Conservation (phyloP, 2,329 filamentous ascomycete species). For the Alternaria metachromatica region DNA sequence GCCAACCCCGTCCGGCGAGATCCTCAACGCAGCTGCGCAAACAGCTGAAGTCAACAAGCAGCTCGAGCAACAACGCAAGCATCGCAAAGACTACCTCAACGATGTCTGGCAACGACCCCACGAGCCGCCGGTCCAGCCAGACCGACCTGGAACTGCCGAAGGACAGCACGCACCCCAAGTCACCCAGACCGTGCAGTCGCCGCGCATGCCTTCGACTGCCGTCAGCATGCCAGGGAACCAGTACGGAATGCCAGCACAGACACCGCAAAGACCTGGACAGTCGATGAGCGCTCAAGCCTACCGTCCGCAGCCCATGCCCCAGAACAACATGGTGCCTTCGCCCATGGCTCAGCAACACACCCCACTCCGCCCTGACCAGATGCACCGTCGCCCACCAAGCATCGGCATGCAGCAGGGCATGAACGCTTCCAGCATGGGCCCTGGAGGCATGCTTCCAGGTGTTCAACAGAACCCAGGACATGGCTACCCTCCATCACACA, state of each 20-base stretch:
- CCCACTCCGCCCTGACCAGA: slow-evolving; percentile 64
- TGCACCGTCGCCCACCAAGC: slow-evolving; percentile 71
- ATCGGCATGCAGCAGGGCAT: slow-evolving; percentile 34
- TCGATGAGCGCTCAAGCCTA: slow-evolving; percentile 71
- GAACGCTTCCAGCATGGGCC: slow-evolving; percentile 43
- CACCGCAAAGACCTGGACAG: slow-evolving; percentile 63
- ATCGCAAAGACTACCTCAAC: slow-evolving; percentile 80
- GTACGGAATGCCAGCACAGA: slow-evolving; percentile 65
- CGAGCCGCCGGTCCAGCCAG: slow-evolving; percentile 70
- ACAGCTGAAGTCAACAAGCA: slow-evolving; percentile 90
- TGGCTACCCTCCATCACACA: slow-evolving; percentile 54
- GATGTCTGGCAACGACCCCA: slow-evolving; percentile 83
- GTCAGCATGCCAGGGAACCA: slow-evolving; percentile 63
- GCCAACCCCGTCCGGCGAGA: slow-evolving; percentile 75
- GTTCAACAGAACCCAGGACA: slow-evolving; percentile 53
- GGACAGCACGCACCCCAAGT: slow-evolving; percentile 49
- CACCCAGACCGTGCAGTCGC: slow-evolving; percentile 56
- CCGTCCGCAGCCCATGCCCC: slow-evolving; percentile 73
- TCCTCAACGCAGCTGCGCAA: slow-evolving; percentile 84
- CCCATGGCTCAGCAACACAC: slow-evolving; percentile 74
- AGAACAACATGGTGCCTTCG: slow-evolving; percentile 74
- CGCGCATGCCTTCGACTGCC: slow-evolving; percentile 65
- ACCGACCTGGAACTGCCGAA: slow-evolving; percentile 48
- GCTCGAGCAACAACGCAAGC: slow-evolving; percentile 78
- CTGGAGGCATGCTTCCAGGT: slow-evolving; percentile 46